Evolutionary conservation across 805 yeast genomes (phyloP).

Genomic region (Metschnikowia peoriensis): DNA sequence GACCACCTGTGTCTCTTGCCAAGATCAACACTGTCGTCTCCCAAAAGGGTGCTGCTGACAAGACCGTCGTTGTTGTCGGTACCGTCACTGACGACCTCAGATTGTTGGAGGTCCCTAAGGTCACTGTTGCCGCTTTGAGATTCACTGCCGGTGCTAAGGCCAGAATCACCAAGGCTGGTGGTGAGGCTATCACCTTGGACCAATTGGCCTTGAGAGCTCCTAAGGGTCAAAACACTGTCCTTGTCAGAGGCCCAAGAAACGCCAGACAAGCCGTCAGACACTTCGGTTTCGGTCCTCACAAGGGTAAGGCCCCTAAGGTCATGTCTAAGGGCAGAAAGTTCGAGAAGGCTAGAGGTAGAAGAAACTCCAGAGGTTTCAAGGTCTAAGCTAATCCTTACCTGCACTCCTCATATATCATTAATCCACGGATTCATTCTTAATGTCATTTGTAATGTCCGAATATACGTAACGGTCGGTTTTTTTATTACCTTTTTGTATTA

Average conservation of each 20-base stretch:
- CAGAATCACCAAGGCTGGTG: conserved; percentile 96
- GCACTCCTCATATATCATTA: conserved; percentile 4
- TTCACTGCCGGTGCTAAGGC: conserved; percentile 99
- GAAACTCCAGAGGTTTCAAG: conserved; percentile 99
- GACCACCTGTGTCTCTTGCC: conserved; percentile 98
- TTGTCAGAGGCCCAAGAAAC: conserved; percentile 98
- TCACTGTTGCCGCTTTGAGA: conserved; percentile 98
- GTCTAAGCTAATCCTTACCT: conserved; percentile 57
- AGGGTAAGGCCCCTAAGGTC: conserved; percentile 98
- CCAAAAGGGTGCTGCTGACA: conserved; percentile 80
- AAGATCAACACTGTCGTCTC: conserved; percentile 82
- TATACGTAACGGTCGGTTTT: conserved; percentile 7
- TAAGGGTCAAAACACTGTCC: conserved; percentile 97
- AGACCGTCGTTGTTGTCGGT: conserved; percentile 91
- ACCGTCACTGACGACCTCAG: conserved; percentile 98
- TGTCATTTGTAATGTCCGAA: conserved; percentile 9
- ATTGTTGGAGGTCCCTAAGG: conserved; percentile 90
- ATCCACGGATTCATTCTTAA: conserved; percentile 7
- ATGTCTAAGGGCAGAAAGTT: conserved; percentile 97
- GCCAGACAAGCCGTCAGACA: conserved; percentile 99
- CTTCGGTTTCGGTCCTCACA: conserved; percentile 99
- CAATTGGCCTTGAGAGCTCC: conserved; percentile 99
- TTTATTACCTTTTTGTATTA: neutral
- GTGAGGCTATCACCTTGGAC: conserved; percentile 99
- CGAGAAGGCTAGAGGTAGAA: conserved; percentile 99